Percentiles rank a stretch among this genome's conserved stretches.
phyloP scores from a whole-genome alignment of 768 basidiomycete genomes.

The Termitomyces bulborhizus region DNA sequence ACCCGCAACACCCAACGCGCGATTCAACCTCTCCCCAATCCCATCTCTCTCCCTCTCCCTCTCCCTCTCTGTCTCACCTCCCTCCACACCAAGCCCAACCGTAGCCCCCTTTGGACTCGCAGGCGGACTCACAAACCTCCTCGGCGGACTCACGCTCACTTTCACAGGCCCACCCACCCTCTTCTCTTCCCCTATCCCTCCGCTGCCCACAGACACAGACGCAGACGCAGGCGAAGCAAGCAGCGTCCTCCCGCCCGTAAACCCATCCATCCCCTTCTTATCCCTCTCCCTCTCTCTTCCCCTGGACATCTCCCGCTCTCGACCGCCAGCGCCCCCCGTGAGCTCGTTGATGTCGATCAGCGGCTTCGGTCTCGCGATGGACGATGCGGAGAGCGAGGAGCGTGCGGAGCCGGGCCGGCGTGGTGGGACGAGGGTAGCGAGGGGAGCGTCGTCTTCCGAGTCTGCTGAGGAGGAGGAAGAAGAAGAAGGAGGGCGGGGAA shows the following conservation, averaged over 20 bases:
- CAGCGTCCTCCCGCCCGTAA: conserved; percentile 32
- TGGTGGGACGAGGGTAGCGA: conserved; percentile 56
- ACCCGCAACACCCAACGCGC: conserved; percentile 14
- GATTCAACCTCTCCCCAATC: conserved; percentile 36
- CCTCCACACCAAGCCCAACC: neutral
- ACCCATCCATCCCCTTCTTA: conserved; percentile 23
- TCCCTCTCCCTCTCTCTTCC: conserved; percentile 7
- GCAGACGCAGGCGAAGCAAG: neutral
- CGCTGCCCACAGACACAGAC: too few relatives aligned
- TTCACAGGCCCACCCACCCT: conserved; percentile 11
- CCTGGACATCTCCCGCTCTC: neutral
- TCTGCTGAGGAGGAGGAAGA: conserved; percentile 14
- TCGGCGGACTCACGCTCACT: conserved; percentile 22
- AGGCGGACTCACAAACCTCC: conserved; percentile 30
- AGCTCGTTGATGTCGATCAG: conserved; percentile 47
- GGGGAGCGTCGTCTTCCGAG: conserved; percentile 51
- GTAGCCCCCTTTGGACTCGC: conserved; percentile 24
- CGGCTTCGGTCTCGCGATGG: conserved; percentile 27
- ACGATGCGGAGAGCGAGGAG: conserved; percentile 27
- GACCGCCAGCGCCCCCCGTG: conserved; percentile 11
- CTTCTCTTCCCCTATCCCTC: too few relatives aligned
- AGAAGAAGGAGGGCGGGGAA: too few relatives aligned
- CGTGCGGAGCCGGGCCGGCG: conserved; percentile 53
- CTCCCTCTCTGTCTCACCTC: conserved; percentile 3
- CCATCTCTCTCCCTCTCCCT: conserved; percentile 24